Percentiles rank a stretch among this genome's conserved stretches.
Conservation (phyloP, 192 early-diverging fungal species). For the Coemansia sp. region DNA sequence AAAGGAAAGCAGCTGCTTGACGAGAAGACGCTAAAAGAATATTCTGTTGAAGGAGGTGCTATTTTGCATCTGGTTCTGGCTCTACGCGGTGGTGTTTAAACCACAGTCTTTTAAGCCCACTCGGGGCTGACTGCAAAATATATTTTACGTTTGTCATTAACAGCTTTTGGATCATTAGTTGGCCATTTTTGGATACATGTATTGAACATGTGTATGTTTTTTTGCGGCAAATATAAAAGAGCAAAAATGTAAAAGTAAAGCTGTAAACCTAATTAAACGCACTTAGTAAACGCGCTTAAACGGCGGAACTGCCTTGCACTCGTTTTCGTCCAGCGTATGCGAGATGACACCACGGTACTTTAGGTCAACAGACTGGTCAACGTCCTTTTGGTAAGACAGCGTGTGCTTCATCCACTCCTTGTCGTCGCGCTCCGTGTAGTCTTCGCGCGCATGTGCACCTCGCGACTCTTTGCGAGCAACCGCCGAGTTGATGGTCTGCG, state of each 20-base stretch:
- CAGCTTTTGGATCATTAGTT: too few relatives aligned
- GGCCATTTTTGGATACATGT: not conserved
- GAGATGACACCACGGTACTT: slow-evolving; percentile 79
- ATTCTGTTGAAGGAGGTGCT: slow-evolving; percentile 72
- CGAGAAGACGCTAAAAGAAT: slow-evolving; percentile 68
- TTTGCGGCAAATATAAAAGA: slow-evolving; percentile 1
- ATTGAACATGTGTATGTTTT: not conserved
- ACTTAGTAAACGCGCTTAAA: slow-evolving; percentile 81
- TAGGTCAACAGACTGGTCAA: slow-evolving; percentile 72
- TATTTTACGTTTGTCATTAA: too few relatives aligned
- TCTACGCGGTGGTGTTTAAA: slow-evolving; percentile 81
- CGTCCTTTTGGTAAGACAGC: slow-evolving; percentile 86
- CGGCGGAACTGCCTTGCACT: slow-evolving; percentile 89
- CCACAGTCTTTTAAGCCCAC: not conserved
- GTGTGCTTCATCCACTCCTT: slow-evolving; percentile 98
- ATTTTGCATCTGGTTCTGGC: slow-evolving; percentile 93
- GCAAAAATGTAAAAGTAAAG: slow-evolving; percentile 1
- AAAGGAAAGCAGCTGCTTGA: slow-evolving; percentile 92
- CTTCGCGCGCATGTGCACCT: slow-evolving; percentile 97
- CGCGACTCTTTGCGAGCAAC: slow-evolving; percentile 94
- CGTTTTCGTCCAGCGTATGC: slow-evolving; percentile 86
- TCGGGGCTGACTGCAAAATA: too few relatives aligned
- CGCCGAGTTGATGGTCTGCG: slow-evolving; percentile 90
- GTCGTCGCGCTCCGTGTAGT: slow-evolving; percentile 88
- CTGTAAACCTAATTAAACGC: not conserved